These are phyloP conservation scores for Millerozyma miso DNA, from an alignment of 805 yeast genomes.

Conservation along the genomic window DNA sequence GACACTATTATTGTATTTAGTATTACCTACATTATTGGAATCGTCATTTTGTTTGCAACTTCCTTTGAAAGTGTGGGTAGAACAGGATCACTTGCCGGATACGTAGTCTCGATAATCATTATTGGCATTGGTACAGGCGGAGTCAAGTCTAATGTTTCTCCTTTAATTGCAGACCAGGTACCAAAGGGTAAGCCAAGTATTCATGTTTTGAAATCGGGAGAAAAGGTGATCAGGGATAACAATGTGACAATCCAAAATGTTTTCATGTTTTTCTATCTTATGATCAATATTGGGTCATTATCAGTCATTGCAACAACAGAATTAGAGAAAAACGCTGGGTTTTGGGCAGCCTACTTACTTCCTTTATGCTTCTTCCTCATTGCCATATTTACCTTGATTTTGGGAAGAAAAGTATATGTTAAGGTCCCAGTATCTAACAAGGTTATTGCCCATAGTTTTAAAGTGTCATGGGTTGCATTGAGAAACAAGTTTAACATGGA, in stretches of 20 bases:
- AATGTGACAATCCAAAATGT: constrained; percentile 67
- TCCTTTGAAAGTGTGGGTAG: constrained; percentile 56
- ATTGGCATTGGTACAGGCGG: constrained; percentile 81
- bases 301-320: constrained; percentile 75
- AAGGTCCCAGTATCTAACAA: constrained; percentile 60
- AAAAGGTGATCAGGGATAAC: constrained; percentile 51
- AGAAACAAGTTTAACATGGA: constrained; percentile 48
- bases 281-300: constrained; percentile 72
- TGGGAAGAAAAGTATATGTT: constrained; percentile 55
- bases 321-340: constrained; percentile 60
- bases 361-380: constrained; percentile 59
- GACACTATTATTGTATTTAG: constrained; percentile 62
- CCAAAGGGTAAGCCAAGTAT: constrained; percentile 38
- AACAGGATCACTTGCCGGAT: constrained; percentile 60
- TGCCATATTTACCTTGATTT: constrained; percentile 46
- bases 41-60: constrained; percentile 61
- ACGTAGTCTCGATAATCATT: constrained; percentile 48
- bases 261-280: constrained; percentile 71
- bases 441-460: constrained; percentile 52
- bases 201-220: constrained; percentile 36
- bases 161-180: constrained; percentile 64
- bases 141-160: constrained; percentile 72
- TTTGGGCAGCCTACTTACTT: constrained; percentile 70
- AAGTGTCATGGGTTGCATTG: constrained; percentile 36
- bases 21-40: constrained; percentile 56